Percentiles rank a stretch among this genome's conserved stretches.
These are phyloP conservation scores for Solanum pimpinellifolium DNA, from an alignment of 257 asterid species.

Conservation along the genomic window DNA sequence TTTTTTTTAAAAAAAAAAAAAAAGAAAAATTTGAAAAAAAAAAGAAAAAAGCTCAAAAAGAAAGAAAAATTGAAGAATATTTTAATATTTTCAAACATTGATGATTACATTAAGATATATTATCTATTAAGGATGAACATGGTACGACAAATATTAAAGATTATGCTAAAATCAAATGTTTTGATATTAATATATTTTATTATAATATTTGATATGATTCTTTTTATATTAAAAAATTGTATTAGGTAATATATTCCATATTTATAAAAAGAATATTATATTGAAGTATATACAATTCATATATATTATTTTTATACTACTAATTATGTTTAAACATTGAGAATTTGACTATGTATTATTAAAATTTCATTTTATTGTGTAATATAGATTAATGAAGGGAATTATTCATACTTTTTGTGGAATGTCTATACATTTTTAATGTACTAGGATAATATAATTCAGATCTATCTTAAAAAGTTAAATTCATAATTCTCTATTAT, in stretches of 20 bases:
- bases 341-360: no score
- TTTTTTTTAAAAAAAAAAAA: background rate
- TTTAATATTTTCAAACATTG: background rate
- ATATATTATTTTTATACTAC: no score
- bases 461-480: background rate
- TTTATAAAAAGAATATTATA: no score
- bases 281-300: no score
- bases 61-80: background rate
- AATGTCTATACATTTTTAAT: no score
- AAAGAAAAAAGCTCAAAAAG: background rate
- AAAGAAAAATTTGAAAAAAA: no score
- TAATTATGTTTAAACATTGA: background rate
- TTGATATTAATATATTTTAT: background rate
- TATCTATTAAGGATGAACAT: background rate
- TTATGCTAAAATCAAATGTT: background rate
- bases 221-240: no score
- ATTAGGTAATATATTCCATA: no score
- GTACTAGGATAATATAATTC: background rate
- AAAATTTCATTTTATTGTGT: background rate
- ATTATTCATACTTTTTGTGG: background rate
- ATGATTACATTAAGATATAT: background rate
- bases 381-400: background rate
- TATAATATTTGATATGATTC: background rate
- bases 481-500: rapidly evolving
- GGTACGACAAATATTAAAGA: background rate